Evolutionary conservation across 2,329 filamentous ascomycete species (phyloP).

Genomic region (Alternaria gaisen): DNA sequence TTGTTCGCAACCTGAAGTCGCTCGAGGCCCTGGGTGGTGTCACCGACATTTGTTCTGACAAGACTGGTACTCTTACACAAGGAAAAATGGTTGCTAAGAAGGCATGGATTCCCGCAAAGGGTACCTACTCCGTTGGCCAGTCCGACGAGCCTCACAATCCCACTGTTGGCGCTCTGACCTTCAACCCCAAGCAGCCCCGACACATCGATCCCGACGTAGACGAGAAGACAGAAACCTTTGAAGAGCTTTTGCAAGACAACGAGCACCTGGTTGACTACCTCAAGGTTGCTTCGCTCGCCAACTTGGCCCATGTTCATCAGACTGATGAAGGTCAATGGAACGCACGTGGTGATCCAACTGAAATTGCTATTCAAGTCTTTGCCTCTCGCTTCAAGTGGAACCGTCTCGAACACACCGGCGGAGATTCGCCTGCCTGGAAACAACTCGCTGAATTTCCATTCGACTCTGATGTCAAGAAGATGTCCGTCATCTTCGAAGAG

Average conservation of each 20-base stretch:
- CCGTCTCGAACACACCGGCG: constrained; percentile 3
- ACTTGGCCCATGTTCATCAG: constrained; percentile 4
- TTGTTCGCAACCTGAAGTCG: constrained; percentile 48
- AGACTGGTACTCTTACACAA: constrained; percentile 47
- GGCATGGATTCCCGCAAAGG: constrained; percentile 46
- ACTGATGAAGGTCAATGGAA: constrained; percentile 31
- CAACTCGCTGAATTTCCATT: constrained; percentile 73
- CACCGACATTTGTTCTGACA: constrained; percentile 48
- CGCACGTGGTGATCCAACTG: constrained; percentile 59
- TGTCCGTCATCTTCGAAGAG: constrained; percentile 71
- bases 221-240: constrained; percentile 29
- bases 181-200: constrained; percentile 34
- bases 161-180: constrained; percentile 40
- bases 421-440: constrained; percentile 32
- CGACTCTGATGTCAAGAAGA: constrained; percentile 76
- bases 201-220: constrained; percentile 43
- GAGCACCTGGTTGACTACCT: constrained; percentile 43
- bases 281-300: constrained; percentile 50
- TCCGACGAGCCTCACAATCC: constrained; percentile 44
- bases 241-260: constrained; percentile 41
- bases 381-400: constrained; percentile 70
- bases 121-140: constrained; percentile 44
- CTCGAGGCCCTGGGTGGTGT: constrained; percentile 50
- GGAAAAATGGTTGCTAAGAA: constrained; percentile 48
- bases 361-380: constrained; percentile 78